Base-by-base conservation (phyloP, 768 basidiomycete genomes). In the Daedaleopsis nitida region DNA sequence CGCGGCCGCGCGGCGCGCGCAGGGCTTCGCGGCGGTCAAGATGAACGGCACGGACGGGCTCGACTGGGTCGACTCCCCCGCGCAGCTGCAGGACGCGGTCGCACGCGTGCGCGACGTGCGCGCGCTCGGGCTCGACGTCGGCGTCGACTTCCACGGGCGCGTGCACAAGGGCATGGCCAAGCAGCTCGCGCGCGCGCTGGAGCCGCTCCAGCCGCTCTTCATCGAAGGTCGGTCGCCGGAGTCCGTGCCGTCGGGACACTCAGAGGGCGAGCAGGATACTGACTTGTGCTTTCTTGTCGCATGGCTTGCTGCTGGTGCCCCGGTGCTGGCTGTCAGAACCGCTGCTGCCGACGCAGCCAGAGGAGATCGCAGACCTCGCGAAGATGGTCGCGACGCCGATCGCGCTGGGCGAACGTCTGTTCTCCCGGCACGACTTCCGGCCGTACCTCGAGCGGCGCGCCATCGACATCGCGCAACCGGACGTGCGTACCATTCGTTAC, bases 11-110 rank as follows among this genome's bases (percentile, higher is more conserved):
- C 77, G 87, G 5, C 86, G 84, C 63, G 75, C 73, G 12, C 83
- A 89, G 69, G 86, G 87, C 2, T 89, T 90, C 71, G 84, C 81
- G 0, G 84, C 84, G 1, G 86, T 89, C 32, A 89, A 90, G 75
- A 89, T 88, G 87, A 89, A 89, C 68, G 87, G 79, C 3, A 83
- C 81, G 3, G 68, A 68, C 17, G 60, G 63, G 10, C 63, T 68
- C 43, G 59, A 55, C 35, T 55, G 86, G 86, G 78, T 89, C 13
- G 88, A 87, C 66, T 87, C 84, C 0, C 86, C 87, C 0, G 69
- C 71, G 10, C 72, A 78, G 17, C 75, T 90, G 1, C 73, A 80
- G 4, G 81, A 79, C 7, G 81, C 81, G 0, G 80, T 85, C 16
- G 71, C 78, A 14, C 82, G 86, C 10, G 79, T 89, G 42, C 79